phyloP scores from a whole-genome alignment of 345 rosid genomes.

The Pistacia integerrima region DNA sequence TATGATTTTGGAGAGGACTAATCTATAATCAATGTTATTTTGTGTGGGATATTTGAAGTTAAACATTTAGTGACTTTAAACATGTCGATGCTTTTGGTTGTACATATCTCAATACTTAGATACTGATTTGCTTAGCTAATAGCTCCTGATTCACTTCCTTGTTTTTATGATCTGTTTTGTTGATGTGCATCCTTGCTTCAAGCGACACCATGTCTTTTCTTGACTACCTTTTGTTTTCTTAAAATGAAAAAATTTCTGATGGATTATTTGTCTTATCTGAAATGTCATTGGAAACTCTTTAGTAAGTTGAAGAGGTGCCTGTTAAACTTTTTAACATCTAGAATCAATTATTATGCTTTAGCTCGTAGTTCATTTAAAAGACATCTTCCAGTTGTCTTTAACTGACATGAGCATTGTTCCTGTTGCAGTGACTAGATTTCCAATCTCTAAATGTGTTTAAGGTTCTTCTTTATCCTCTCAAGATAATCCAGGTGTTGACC shows the following conservation, averaged over 20 bases:
- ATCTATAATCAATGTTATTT: conserved; percentile 4
- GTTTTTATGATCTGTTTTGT: neutral
- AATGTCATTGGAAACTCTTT: neutral
- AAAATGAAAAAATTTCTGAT: neutral
- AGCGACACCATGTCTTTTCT: neutral
- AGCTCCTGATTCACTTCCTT: neutral
- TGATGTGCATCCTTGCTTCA: neutral
- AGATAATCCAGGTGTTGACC: neutral
- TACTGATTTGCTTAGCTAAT: neutral
- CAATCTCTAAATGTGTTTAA: neutral
- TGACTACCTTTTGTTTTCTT: neutral
- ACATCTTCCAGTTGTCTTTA: neutral
- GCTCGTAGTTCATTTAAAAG: neutral
- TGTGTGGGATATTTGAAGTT: conserved; percentile 1
- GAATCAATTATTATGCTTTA: neutral
- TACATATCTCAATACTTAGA: neutral
- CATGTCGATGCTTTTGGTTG: neutral
- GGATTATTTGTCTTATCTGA: neutral
- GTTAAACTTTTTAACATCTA: neutral
- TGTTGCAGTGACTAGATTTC: neutral
- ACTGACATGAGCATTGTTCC: neutral
- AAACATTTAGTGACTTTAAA: neutral
- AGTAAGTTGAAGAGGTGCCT: neutral
- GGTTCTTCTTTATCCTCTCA: neutral
- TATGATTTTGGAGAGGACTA: neutral